Percentiles rank a stretch among this genome's conserved stretches.
These are phyloP conservation scores for Lyophyllum semitale DNA, from an alignment of 768 basidiomycete species.

Conservation along the genomic window DNA sequence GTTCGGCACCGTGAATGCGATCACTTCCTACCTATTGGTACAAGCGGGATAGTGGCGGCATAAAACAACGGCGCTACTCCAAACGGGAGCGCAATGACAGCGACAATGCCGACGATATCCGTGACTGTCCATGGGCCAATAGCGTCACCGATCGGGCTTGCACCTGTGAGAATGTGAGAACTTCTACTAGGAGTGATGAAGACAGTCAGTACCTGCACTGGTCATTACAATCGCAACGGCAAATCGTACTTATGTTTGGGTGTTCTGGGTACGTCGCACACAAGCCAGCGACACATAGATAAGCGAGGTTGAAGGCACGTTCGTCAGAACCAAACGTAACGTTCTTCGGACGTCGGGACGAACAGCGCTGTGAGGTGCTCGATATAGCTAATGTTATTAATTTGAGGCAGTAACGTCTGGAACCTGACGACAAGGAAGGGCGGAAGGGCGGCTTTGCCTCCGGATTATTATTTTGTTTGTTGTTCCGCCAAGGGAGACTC, in stretches of 20 bases:
- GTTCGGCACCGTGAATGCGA: background rate
- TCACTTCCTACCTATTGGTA: constrained; percentile 7
- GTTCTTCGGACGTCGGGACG: background rate
- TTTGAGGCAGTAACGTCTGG: background rate
- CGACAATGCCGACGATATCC: constrained; percentile 6
- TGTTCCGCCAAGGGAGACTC: no score
- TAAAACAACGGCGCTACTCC: constrained; percentile 5
- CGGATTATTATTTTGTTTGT: no score
- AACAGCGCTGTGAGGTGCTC: background rate
- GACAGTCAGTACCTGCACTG: background rate
- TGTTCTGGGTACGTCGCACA: background rate
- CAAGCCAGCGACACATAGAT: background rate
- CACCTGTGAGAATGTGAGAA: background rate
- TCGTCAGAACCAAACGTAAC: background rate
- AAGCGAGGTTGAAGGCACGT: background rate
- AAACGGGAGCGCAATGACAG: constrained; percentile 2
- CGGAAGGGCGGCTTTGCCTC: no score
- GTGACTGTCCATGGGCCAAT: constrained; percentile 7
- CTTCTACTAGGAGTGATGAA: background rate
- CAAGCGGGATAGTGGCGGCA: background rate
- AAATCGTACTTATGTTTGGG: background rate
- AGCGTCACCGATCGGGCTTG: background rate
- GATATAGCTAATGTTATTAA: background rate
- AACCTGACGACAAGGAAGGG: background rate
- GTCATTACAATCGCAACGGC: background rate